Evolutionary conservation across 345 rosid genomes (phyloP).

Genomic region (Moringa oleifera): DNA sequence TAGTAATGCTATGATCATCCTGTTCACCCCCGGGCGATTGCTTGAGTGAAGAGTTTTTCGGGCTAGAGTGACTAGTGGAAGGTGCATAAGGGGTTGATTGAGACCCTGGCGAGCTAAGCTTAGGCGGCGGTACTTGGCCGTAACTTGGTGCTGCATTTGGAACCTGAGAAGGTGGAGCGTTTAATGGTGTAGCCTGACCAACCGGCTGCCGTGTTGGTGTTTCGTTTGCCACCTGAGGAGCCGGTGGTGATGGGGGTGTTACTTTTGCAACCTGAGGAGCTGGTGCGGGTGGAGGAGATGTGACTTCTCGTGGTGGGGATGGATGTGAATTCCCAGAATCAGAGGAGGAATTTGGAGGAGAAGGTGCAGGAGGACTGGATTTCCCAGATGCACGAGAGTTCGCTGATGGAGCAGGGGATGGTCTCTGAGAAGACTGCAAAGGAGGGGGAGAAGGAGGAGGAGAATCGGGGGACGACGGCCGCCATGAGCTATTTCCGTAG

Average conservation of each 20-base stretch:
- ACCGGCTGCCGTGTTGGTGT: conserved; percentile 12
- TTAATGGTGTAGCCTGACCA: too few relatives aligned
- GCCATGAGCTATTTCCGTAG: too few relatives aligned
- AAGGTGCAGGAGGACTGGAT: conserved; percentile 17
- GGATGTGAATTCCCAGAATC: too few relatives aligned
- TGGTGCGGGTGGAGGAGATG: conserved; percentile 18
- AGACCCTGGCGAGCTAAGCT: conserved; percentile 9
- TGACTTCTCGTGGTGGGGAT: conserved; percentile 10
- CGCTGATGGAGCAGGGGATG: neutral
- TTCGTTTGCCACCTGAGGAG: conserved; percentile 1
- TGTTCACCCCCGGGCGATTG: neutral
- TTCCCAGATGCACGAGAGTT: neutral
- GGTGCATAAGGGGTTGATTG: conserved; percentile 22
- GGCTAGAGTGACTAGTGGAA: conserved; percentile 10
- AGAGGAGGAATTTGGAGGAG: conserved; percentile 1
- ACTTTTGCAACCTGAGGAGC: conserved; percentile 1
- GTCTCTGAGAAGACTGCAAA: neutral
- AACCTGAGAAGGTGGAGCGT: conserved; percentile 9
- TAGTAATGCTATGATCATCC: too few relatives aligned
- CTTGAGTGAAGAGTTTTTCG: conserved; percentile 13
- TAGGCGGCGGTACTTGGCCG: conserved; percentile 21
- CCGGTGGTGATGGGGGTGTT: conserved; percentile 3
- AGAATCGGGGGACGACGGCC: conserved; percentile 27
- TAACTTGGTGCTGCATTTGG: conserved; percentile 1
- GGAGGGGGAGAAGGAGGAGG: conserved; percentile 25